A percentile compares a stretch with the other conserved stretches of the same genome.
Evolutionary conservation across 169 alveolate species (phyloP).

Genomic region (Plasmodium berghei): DNA sequence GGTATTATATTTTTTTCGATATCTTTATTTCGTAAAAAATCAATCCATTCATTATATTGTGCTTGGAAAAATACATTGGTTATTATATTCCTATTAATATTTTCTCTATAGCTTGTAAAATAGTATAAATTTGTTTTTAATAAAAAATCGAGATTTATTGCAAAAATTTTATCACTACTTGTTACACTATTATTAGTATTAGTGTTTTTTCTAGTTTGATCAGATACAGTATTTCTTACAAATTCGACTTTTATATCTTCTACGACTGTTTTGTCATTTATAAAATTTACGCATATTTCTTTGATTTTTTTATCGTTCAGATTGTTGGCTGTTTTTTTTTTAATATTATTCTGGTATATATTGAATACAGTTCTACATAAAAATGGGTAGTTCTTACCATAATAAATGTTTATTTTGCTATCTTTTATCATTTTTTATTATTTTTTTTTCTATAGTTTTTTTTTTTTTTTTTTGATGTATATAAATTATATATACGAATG

Average conservation of each 20-base stretch:
- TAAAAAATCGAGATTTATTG: conserved; percentile 42
- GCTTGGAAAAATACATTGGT: conserved; percentile 33
- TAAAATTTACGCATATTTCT: conserved; percentile 19
- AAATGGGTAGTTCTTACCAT: conserved; percentile 71
- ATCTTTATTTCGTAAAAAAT: conserved; percentile 32
- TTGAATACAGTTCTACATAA: conserved; percentile 48
- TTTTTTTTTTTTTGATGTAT: no score
- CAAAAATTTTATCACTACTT: conserved; percentile 60
- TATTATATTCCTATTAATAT: conserved; percentile 21
- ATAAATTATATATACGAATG: no score
- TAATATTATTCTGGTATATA: conserved; percentile 2
- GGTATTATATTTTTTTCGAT: conserved; percentile 13
- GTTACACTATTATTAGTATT: neutral
- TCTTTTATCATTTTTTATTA: conserved; percentile 17
- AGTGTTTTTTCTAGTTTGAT: neutral
- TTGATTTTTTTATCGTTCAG: neutral
- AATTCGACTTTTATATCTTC: conserved; percentile 66
- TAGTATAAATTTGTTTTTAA: conserved; percentile 48
- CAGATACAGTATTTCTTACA: neutral
- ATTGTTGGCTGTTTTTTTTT: neutral
- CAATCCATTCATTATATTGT: conserved; percentile 74
- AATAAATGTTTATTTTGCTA: conserved; percentile 38
- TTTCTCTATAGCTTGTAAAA: neutral
- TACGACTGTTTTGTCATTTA: conserved; percentile 27
- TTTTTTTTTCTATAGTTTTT: no score